These are phyloP conservation scores for Aethionema arabicum DNA, from an alignment of 345 rosid genomes.

Conservation along the genomic window DNA sequence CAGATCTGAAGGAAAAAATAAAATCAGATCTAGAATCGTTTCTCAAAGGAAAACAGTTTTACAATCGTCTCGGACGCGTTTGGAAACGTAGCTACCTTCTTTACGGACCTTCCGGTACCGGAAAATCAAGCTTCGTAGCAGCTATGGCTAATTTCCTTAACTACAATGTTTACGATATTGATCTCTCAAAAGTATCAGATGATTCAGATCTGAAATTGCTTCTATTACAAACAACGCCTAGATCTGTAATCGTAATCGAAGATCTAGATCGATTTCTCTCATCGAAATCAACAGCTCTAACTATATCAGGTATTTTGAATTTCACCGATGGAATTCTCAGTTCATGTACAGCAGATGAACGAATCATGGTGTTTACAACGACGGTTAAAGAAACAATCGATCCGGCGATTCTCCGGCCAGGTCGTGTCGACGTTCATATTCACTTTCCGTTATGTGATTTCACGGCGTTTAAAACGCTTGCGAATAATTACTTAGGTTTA, in stretches of 20 bases:
- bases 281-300: slow-evolving; percentile 54
- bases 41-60: slow-evolving; percentile 54
- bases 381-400: slow-evolving; percentile 56
- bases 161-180: slow-evolving; percentile 70
- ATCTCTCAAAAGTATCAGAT: slow-evolving; percentile 55
- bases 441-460: slow-evolving; percentile 86
- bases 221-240: slow-evolving; percentile 49
- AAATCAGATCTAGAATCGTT: slow-evolving; percentile 58
- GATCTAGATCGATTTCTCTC: slow-evolving; percentile 62
- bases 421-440: slow-evolving; percentile 84
- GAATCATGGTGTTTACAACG: slow-evolving; percentile 77
- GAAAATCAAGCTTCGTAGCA: slow-evolving; percentile 63
- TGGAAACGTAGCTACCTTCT: slow-evolving; percentile 62
- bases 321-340: slow-evolving; percentile 70
- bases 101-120: slow-evolving; percentile 64
- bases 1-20: slow-evolving; percentile 50
- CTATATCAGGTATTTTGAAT: slow-evolving; percentile 54
- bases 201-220: slow-evolving; percentile 63
- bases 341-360: slow-evolving; percentile 62
- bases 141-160: slow-evolving; percentile 69
- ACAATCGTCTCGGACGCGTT: slow-evolving; percentile 56
- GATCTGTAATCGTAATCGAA: slow-evolving; percentile 62
- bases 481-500: slow-evolving; percentile 67
- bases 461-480: slow-evolving; percentile 70
- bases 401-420: slow-evolving; percentile 68